Percentiles rank a stretch among this genome's conserved stretches.
Conservation (phyloP, 805 yeast species). For the Wickerhamomyces tratensis region DNA sequence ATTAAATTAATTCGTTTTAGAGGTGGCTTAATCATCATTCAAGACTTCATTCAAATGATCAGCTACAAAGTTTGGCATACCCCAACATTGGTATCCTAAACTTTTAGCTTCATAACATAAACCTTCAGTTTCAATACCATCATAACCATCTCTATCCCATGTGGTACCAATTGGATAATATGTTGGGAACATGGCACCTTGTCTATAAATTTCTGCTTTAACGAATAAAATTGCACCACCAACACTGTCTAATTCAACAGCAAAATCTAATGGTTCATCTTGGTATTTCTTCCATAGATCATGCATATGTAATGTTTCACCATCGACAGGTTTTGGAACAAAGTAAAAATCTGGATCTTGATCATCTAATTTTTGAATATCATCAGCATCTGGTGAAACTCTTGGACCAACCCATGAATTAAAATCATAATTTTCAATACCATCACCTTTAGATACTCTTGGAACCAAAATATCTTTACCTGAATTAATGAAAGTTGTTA, state of each 20-base stretch:
- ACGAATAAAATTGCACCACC: slow-evolving; percentile 42
- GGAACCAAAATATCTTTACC: slow-evolving; percentile 23
- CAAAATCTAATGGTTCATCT: slow-evolving; percentile 3
- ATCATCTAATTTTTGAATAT: slow-evolving; percentile 6
- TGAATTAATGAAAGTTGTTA: slow-evolving; percentile 14
- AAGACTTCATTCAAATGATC: slow-evolving; percentile 19
- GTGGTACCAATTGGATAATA: slow-evolving; percentile 32
- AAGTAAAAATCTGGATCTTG: slow-evolving; percentile 13
- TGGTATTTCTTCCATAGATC: slow-evolving; percentile 6
- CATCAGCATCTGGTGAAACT: slow-evolving; percentile 15
- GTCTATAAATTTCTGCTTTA: slow-evolving; percentile 32
- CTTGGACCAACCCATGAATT: slow-evolving; percentile 27
- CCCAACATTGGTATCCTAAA: slow-evolving; percentile 38
- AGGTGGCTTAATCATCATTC: neutral
- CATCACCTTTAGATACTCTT: slow-evolving; percentile 16
- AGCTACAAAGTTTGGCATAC: slow-evolving; percentile 36
- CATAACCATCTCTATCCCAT: slow-evolving; percentile 42
- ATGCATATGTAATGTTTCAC: slow-evolving; percentile 15
- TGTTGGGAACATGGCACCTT: slow-evolving; percentile 37
- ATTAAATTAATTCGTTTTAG: too few relatives aligned
- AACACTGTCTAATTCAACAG: slow-evolving; percentile 33
- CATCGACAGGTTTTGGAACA: slow-evolving; percentile 17
- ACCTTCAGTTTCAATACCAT: slow-evolving; percentile 48
- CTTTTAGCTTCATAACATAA: slow-evolving; percentile 36
- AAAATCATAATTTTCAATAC: slow-evolving; percentile 22